Conservation (phyloP, 2,329 filamentous ascomycete genomes). For the Periconia digitata region DNA sequence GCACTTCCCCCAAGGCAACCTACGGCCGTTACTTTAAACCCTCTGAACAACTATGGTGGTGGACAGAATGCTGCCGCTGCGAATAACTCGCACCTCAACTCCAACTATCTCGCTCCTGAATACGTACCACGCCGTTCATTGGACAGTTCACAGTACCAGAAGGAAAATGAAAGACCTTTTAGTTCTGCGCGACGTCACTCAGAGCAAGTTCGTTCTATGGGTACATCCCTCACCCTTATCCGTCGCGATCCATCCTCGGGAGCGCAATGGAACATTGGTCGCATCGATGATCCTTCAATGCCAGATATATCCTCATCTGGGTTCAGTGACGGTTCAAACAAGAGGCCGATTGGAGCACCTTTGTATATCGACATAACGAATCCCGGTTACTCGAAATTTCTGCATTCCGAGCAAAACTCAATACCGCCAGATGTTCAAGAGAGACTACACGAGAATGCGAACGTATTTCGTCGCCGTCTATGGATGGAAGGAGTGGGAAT, state of each 20-base stretch:
- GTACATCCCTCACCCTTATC: conserved; percentile 50
- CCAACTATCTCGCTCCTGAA: conserved; percentile 17
- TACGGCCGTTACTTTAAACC: conserved; percentile 28
- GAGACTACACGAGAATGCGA: neutral
- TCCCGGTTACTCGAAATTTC: conserved; percentile 62
- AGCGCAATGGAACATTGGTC: conserved; percentile 55
- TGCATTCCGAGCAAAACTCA: conserved; percentile 29
- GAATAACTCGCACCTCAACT: conserved; percentile 16
- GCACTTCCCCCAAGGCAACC: conserved; percentile 28
- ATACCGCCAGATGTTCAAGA: conserved; percentile 10
- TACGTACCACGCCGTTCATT: conserved; percentile 27
- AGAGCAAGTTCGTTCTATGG: conserved; percentile 13
- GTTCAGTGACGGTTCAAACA: conserved; percentile 27
- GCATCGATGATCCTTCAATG: conserved; percentile 49
- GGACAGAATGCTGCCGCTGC: conserved; percentile 31
- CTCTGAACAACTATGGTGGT: conserved; percentile 25
- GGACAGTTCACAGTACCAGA: conserved; percentile 21
- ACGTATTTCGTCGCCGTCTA: conserved; percentile 48
- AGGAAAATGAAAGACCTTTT: conserved; percentile 23
- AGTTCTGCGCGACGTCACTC: conserved; percentile 24
- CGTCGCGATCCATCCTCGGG: conserved; percentile 52
- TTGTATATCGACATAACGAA: conserved; percentile 59
- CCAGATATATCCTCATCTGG: conserved; percentile 49
- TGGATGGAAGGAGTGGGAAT: conserved; percentile 51
- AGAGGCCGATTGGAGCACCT: conserved; percentile 45